Base-by-base conservation (phyloP, 1,139 yeast species). In the Hansenula sp. region DNA sequence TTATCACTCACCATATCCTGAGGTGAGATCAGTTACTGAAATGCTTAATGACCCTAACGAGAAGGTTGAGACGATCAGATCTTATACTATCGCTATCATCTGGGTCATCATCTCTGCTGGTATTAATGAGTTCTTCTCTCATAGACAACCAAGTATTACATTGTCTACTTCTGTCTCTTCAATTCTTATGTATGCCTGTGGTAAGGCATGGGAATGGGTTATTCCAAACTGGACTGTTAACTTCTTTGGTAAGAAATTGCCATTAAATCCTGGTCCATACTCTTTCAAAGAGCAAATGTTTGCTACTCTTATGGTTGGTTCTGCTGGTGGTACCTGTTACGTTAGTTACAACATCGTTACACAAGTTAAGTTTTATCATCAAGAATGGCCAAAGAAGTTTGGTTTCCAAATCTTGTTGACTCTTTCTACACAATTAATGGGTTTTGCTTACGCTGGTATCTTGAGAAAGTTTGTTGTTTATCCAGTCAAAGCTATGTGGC, bases 231-330 rank as follows among this genome's bases (percentile, higher is more conserved):
- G 71, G 70, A 71, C 69, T 16, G 55, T 76, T 54, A 66, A 55
- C 33, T 59, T 56, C 46, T 61, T 61, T 48, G 73, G 68, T 29
- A 22, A 50, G 42, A 64, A 65, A 42, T 45, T 61, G 53, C 59
- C 75, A 39, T 51, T 77, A 53, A 70, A 79, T 57, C 79, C 80
- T 2, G 82, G 82, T 8, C 78, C 79, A 6, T 83, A 87, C 85
- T 66, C 72, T 29, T 69, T 65, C 51, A 83, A 83, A 57, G 92
- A 83, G 55, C 87, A 82, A 64, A 76, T 79, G 79, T 64, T 78
- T 45, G 66, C 78, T 3, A 74, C 83, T 0, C 47, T 73, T 29
- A 62, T 72, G 47, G 68, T 69, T 50, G 61, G 69, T 29, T 66
- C 43, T 25, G 68, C 84, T 4, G 75, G 77, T 46, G 21, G 40